Evolutionary conservation across 2,329 filamentous ascomycete species (phyloP).

Genomic region (Saccharata proteae): DNA sequence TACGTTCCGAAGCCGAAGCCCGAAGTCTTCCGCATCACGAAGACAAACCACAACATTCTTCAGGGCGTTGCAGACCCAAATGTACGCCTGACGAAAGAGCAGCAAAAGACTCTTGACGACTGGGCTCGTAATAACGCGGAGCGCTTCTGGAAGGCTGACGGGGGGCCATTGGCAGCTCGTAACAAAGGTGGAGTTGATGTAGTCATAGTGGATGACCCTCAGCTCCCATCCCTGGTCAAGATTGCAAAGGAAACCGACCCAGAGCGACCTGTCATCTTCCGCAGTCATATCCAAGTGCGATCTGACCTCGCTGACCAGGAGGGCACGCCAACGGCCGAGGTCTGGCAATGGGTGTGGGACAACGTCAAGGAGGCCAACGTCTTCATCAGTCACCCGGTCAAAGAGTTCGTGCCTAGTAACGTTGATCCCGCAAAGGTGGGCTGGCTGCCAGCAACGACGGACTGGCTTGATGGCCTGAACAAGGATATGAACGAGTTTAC

Average conservation of each 20-base stretch:
- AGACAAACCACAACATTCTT: conserved; percentile 80
- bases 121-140: conserved; percentile 66
- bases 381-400: conserved; percentile 74
- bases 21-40: conserved; percentile 70
- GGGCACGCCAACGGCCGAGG: conserved; percentile 56
- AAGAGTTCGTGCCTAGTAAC: conserved; percentile 57
- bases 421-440: conserved; percentile 56
- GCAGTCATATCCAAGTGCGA: conserved; percentile 73
- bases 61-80: conserved; percentile 60
- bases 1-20: conserved; percentile 68
- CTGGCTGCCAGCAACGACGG: conserved; percentile 69
- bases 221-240: conserved; percentile 70
- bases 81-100: conserved; percentile 50
- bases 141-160: conserved; percentile 59
- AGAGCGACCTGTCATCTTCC: conserved; percentile 64
- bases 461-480: conserved; percentile 76
- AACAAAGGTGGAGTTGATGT: conserved; percentile 63
- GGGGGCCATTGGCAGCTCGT: conserved; percentile 53
- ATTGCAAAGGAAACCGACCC: conserved; percentile 61
- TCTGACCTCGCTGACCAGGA: conserved; percentile 54
- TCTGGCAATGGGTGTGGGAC: conserved; percentile 66
- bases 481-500: conserved; percentile 62
- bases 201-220: conserved; percentile 69
- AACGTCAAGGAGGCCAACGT: conserved; percentile 59
- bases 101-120: conserved; percentile 50